Percentiles rank a stretch among this genome's conserved stretches.
phyloP scores from a whole-genome alignment of 148 eudicot genomes.

The Vaccinium macrocarpon region DNA sequence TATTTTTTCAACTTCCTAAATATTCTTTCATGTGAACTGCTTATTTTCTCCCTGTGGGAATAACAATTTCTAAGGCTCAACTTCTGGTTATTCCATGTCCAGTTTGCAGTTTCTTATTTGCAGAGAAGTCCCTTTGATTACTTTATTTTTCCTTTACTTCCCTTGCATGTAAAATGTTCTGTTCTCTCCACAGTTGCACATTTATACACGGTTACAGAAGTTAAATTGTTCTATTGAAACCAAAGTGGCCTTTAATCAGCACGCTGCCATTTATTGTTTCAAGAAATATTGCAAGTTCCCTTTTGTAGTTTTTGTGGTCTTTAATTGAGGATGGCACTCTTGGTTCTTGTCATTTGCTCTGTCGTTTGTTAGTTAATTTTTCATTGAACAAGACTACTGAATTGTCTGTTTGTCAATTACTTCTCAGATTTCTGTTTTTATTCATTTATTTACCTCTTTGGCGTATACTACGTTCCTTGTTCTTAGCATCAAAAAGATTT shows the following conservation, averaged over 20 bases:
- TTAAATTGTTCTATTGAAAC: neutral
- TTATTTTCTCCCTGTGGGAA: neutral
- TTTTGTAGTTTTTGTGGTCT: neutral
- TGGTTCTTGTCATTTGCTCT: neutral
- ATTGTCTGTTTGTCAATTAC: neutral
- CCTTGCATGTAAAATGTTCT: neutral
- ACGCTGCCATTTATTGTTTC: neutral
- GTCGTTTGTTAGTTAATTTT: neutral
- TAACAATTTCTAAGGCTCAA: neutral
- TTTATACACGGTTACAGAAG: neutral
- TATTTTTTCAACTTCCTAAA: neutral
- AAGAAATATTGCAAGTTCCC: neutral
- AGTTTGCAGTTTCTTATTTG: neutral
- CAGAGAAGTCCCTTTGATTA: neutral
- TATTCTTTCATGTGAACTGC: neutral
- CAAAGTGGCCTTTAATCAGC: neutral
- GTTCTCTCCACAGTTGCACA: neutral
- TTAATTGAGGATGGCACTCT: neutral
- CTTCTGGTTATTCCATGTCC: neutral
- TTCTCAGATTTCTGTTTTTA: neutral
- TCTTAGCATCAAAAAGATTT: neutral
- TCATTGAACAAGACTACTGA: neutral
- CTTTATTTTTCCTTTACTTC: neutral
- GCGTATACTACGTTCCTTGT: neutral
- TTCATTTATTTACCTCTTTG: neutral